Base-by-base conservation (phyloP, 768 basidiomycete species). In the Clavaria fumosa region DNA sequence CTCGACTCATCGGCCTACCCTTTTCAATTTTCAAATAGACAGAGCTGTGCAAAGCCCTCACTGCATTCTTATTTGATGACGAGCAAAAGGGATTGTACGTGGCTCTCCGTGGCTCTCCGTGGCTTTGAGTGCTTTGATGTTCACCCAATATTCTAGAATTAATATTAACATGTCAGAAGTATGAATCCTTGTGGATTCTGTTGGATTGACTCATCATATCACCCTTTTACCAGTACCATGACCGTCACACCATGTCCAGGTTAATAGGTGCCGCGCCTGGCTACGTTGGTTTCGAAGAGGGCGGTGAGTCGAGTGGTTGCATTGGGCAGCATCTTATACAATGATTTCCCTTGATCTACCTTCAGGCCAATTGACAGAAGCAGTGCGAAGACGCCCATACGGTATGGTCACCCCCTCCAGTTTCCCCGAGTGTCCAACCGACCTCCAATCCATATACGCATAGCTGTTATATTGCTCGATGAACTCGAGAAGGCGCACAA, bases 401-500 rank as follows among this genome's bases (percentile, higher is more conserved):
- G 83, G 82, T 72, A 43, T 39, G n/a, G n/a, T n/a, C n/a, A n/a
- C n/a, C n/a, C n/a, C n/a, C n/a, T n/a, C n/a, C n/a, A n/a, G n/a
- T n/a, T n/a, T n/a, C n/a, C n/a, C n/a, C n/a, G n/a, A n/a, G n/a
- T n/a, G n/a, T n/a, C n/a, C n/a, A n/a, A 37, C 2, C 20, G 5
- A 2, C 3, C 12, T 26, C 45, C 15, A 46, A 1, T 31, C 24
- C 7, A 1, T 1, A 31, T 7, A n/a, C 14, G 12, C 38, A 4
- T 36, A 70, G 78, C 76, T 45, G 83, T 88, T 34, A 64, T 88
- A 26, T 62, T 86, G 38, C 75, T 88, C 39, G 82, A 86, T 49
- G 85, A 86, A 54, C 69, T 95, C 42, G 90, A 95, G 60, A 95
- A 95, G 56, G 89, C 88, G 0, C 89, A 91, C 58, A 86, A 85